Conservation (phyloP, 169 alveolate species). For the Cryptosporidium sp. region DNA sequence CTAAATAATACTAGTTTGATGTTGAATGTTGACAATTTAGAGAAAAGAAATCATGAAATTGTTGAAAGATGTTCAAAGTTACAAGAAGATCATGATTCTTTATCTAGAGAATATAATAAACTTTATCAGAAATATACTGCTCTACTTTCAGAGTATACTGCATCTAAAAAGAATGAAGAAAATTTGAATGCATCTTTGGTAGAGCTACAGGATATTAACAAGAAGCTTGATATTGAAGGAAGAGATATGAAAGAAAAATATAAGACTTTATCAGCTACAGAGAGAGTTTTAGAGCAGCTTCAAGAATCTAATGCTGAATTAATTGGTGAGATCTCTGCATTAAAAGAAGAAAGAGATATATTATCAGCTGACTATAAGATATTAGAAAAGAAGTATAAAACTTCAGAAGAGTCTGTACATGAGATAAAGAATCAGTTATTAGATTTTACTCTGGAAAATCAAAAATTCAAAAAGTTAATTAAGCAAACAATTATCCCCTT, state of each 20-base stretch:
- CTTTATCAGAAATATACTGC: conserved; percentile 59
- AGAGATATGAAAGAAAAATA: conserved; percentile 37
- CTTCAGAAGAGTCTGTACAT: conserved; percentile 15
- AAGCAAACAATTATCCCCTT: conserved; percentile 60
- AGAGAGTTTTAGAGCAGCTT: conserved; percentile 41
- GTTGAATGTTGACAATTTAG: conserved; percentile 48
- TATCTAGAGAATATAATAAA: conserved; percentile 67
- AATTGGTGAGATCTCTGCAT: conserved; percentile 7
- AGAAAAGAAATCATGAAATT: conserved; percentile 60
- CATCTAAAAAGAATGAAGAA: conserved; percentile 45
- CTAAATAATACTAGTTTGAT: conserved; percentile 20
- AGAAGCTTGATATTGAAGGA: conserved; percentile 10
- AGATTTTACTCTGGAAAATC: conserved; percentile 73
- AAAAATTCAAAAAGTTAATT: conserved; percentile 59
- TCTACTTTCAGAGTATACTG: conserved; percentile 40
- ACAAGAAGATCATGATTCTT: conserved; percentile 60
- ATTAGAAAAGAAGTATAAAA: conserved; percentile 30
- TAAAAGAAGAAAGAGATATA: conserved; percentile 57
- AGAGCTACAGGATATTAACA: conserved; percentile 39
- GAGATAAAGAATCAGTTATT: conserved; percentile 56
- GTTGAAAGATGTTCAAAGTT: conserved; percentile 37
- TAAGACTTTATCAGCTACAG: conserved; percentile 35
- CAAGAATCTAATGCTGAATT: conserved; percentile 31
- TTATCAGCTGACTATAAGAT: conserved; percentile 32
- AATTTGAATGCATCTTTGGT: conserved; percentile 44